phyloP scores from a whole-genome alignment of 1,284 basidiomycete genomes.

The Gastroboletus turbinatus region DNA sequence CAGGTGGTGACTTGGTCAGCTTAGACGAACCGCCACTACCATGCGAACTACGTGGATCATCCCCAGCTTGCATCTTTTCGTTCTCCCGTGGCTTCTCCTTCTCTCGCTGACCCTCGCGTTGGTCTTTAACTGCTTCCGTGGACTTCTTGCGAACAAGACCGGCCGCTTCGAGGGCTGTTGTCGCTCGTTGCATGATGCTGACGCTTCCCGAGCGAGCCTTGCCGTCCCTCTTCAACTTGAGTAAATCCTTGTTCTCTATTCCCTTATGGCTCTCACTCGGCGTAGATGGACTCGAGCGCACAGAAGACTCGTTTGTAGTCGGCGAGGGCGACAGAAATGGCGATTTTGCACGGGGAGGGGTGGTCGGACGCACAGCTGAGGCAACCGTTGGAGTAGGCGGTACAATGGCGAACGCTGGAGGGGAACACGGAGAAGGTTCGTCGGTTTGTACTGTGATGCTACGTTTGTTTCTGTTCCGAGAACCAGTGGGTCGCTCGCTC shows the following conservation, averaged over 20 bases:
- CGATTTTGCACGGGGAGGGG: constrained; percentile 55
- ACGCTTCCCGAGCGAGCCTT: constrained; percentile 82
- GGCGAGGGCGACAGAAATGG: constrained; percentile 63
- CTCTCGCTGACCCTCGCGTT: constrained; percentile 46
- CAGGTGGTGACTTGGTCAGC: constrained; percentile 67
- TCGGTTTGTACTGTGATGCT: constrained; percentile 30
- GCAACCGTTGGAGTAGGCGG: constrained; percentile 70
- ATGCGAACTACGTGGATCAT: constrained; percentile 63
- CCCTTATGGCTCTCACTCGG: constrained; percentile 53
- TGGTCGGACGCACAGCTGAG: constrained; percentile 41
- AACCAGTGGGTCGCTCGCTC: constrained; percentile 14
- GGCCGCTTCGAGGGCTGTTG: constrained; percentile 81
- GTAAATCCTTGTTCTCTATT: constrained; percentile 41
- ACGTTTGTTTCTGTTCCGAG: constrained; percentile 27
- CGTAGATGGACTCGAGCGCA: constrained; percentile 62
- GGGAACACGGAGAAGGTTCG: constrained; percentile 37
- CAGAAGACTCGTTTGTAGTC: constrained; percentile 49
- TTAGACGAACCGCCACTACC: constrained; percentile 56
- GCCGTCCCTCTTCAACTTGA: constrained; percentile 47
- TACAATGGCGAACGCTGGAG: constrained; percentile 67
- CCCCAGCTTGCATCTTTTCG: constrained; percentile 45
- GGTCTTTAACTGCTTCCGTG: constrained; percentile 63
- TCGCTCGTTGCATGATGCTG: constrained; percentile 91
- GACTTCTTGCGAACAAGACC: constrained; percentile 81
- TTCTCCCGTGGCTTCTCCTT: constrained; percentile 43